Conservation (phyloP, 768 basidiomycete species). For the Postia placenta region DNA sequence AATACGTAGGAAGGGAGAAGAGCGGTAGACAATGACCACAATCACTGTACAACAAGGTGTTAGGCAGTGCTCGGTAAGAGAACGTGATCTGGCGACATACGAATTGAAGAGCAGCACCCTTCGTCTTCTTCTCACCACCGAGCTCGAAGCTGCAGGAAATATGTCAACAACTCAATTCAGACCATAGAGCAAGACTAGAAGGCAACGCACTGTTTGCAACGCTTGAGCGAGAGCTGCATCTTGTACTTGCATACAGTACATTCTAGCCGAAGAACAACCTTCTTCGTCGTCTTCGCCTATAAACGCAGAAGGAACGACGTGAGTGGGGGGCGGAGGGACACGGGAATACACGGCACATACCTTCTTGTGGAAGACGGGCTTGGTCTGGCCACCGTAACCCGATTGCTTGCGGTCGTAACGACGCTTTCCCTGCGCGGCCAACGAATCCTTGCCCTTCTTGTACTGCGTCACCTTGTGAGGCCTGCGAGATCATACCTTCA, state of each 20-base stretch:
- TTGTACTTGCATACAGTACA: conserved; percentile 99
- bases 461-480: conserved; percentile 99
- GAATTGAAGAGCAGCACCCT: conserved; percentile 93
- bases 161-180: background rate
- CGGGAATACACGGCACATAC: too few species aligned
- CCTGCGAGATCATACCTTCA: conserved; percentile 34
- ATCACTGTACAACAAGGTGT: conserved; percentile 14
- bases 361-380: conserved; percentile 99
- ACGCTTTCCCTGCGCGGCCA: conserved; percentile 98
- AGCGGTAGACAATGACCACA: conserved; percentile 8
- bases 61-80: background rate
- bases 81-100: conserved; percentile 46
- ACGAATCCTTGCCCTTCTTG: conserved; percentile 99
- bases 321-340: too few species aligned
- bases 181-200: background rate
- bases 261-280: conserved; percentile 96
- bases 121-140: conserved; percentile 99
- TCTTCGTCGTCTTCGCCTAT: conserved; percentile 98
- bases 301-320: too few species aligned
- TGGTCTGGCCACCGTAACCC: conserved; percentile 99
- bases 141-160: conserved; percentile 80
- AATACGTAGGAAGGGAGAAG: conserved; percentile 11
- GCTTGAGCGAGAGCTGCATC: conserved; percentile 93
- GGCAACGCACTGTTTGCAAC: conserved; percentile 92
- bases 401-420: conserved; percentile 99